phyloP scores from a whole-genome alignment of 129 eudicot species.

The Flaveria trinervia region DNA sequence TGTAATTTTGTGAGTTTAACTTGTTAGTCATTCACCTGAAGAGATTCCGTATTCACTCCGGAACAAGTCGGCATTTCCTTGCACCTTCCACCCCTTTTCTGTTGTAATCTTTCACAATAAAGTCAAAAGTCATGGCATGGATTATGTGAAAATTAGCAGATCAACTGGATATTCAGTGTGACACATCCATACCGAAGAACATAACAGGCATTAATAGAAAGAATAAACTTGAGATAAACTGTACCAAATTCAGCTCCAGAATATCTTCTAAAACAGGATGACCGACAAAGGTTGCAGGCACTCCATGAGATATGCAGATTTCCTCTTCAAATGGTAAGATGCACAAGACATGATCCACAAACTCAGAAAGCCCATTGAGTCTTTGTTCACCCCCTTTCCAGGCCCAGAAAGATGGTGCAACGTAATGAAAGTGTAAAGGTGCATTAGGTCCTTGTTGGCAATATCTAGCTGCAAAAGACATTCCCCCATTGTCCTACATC shows the following conservation, averaged over 20 bases:
- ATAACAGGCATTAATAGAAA: constrained; percentile 13
- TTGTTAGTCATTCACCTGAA: constrained; percentile 47
- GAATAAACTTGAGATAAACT: not conserved
- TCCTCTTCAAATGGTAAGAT: constrained; percentile 91
- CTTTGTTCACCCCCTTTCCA: constrained; percentile 98
- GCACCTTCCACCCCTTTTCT: constrained; percentile 47
- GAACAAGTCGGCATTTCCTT: constrained; percentile 62
- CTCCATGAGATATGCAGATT: constrained; percentile 60
- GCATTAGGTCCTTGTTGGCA: constrained; percentile 41
- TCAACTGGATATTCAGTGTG: constrained; percentile 9
- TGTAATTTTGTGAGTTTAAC: not conserved
- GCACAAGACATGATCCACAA: constrained; percentile 85
- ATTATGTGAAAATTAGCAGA: not conserved
- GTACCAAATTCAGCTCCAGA: constrained; percentile 57
- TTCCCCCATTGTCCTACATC: constrained; percentile 57
- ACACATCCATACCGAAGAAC: not conserved
- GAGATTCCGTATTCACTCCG: constrained; percentile 52
- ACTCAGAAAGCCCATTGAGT: constrained; percentile 63
- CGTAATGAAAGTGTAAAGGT: constrained; percentile 87
- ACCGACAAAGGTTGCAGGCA: constrained; percentile 88
- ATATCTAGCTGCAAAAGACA: constrained; percentile 81
- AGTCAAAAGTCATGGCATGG: constrained; percentile 25
- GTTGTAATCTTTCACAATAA: constrained; percentile 35
- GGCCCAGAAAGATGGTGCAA: constrained; percentile 98
- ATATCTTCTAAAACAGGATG: constrained; percentile 89